Evolutionary conservation across 1,284 basidiomycete species (phyloP), one percentile per base, ranked within the genome.

Genomic region (Puccinia coronata): DNA sequence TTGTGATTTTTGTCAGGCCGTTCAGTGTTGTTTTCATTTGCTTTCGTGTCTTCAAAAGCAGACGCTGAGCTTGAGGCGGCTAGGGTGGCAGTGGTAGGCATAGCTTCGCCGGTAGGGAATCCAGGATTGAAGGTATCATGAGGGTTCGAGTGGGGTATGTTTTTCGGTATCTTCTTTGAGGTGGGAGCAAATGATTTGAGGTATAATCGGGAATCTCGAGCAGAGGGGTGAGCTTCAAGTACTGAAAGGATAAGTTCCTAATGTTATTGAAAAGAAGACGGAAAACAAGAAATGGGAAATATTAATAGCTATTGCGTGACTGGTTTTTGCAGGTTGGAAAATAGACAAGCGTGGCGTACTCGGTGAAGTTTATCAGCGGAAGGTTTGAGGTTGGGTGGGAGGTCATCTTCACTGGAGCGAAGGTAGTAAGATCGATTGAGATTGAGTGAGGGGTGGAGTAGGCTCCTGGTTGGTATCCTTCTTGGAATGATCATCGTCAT

Each of bases 201-300:
- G 87, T 98, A 99, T 0, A 92, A 91, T 82, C 91, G 92, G 55
- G 94, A 93, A 87, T 99, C 97, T 84, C 97, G 90, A 80, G 92
- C 87, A 1, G 96, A 98, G 12, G 97, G 96, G 82, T 94, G 95
- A 51, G 97, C 93, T 83, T 93, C 92, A 77, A 99, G 89, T 84
- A 99, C 93, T 70, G 95, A 96, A 76, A 99, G 88, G 86, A 99
- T 96, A 85, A 99, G 96, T 85, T 98, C 96, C 95, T 99, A 86
- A 82, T 85, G 83, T n/a, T 53, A 67, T 53, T 31, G 9, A 51
- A n/a, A 71, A 70, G 16, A 34, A 34, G 1, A 63, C n/a, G 11
- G 23, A 34, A 47, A 49, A 12, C 28, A 39, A 67, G 70, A 55
- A 51, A 20, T 0, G 43, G 36, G 28, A n/a, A 55, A n/a, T 25